Base-by-base conservation (phyloP, 495 filamentous ascomycete species). In the Acidiella bohemica region DNA sequence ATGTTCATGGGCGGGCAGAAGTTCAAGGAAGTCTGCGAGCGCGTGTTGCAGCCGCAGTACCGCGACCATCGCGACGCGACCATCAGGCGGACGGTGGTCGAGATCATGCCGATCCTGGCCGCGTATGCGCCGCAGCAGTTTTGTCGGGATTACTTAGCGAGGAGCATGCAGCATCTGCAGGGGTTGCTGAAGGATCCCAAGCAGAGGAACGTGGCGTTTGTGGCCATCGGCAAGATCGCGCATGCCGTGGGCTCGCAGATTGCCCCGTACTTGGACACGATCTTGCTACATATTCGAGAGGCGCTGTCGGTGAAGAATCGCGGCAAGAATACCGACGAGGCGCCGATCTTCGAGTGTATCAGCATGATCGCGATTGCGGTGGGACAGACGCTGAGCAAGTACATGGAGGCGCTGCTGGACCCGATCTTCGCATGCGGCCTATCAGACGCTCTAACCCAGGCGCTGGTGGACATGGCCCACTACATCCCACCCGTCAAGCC, bases 291-390 rank as follows among this genome's bases (percentile, higher is more conserved):
- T 59, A 84, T 99, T 32, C 73, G 86, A 20, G 88, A 96, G 44
- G 90, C 84, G 9, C 70, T 97, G 26, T 82, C 78, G 31, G 62
- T 86, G 40, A 90, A 93, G 66, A 71, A 75, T 32, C 78, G 84
- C 42, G 84, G 80, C 50, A 80, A 67, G 50, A 74, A 71, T 14
- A 70, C 83, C 26, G 79, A 93, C 28, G 80, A 84, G 56, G 72
- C 72, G n/a, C 92, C 92, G 0, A 92, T 96, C 53, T 99, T 99
- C 53, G 80, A 90, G 53, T 99, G 90, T 59, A 88, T 99, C 55
- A 96, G 90, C 59, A 86, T 92, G 71, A 70, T 99, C 25, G 86
- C 90, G 4, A 75, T 85, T 28, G 90, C 90, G 8, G 88, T 96
- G 21, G 90, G 90, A 17, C 93, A 96, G 64, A 81, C 88, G 1